phyloP scores from a whole-genome alignment of 192 early-diverging fungal genomes.

The Umbelopsis isabellina region DNA sequence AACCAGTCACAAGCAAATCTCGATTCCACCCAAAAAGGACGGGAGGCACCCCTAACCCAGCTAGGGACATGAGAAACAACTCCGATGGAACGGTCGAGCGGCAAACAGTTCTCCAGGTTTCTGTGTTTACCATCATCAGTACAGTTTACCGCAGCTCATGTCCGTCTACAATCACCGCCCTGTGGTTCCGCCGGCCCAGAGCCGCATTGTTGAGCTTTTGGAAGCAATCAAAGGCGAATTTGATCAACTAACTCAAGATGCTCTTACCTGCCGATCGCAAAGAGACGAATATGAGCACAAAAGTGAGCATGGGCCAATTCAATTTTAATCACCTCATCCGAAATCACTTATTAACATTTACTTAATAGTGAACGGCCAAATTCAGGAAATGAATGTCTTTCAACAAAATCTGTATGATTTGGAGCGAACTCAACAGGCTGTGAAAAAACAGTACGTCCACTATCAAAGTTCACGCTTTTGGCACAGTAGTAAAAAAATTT shows the following conservation, averaged over 20 bases:
- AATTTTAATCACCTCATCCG: background rate
- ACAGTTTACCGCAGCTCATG: slow-evolving; percentile 27
- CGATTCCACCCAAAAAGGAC: no score
- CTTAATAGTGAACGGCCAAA: slow-evolving; percentile 67
- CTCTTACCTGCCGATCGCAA: slow-evolving; percentile 69
- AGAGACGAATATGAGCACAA: slow-evolving; percentile 89
- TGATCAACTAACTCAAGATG: slow-evolving; percentile 78
- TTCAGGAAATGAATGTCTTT: slow-evolving; percentile 78
- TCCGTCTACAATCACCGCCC: slow-evolving; percentile 76
- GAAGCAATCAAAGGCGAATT: slow-evolving; percentile 84
- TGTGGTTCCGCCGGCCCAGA: slow-evolving; percentile 70
- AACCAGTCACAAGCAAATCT: no score
- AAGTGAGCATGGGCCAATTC: slow-evolving; percentile 56
- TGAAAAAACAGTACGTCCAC: slow-evolving; percentile 76
- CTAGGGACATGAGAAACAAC: background rate
- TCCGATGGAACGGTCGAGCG: slow-evolving; percentile 13
- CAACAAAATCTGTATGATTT: slow-evolving; percentile 82
- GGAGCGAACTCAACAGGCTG: slow-evolving; percentile 78
- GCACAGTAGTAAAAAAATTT: background rate
- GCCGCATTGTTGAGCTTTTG: slow-evolving; percentile 75
- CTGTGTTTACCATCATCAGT: slow-evolving; percentile 19
- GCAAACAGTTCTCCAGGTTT: slow-evolving; percentile 2
- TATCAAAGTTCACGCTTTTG: background rate
- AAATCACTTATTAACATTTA: background rate
- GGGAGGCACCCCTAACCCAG: background rate